Conservation (phyloP, 2,329 filamentous ascomycete species). For the Phyllosticta capitalensis region DNA sequence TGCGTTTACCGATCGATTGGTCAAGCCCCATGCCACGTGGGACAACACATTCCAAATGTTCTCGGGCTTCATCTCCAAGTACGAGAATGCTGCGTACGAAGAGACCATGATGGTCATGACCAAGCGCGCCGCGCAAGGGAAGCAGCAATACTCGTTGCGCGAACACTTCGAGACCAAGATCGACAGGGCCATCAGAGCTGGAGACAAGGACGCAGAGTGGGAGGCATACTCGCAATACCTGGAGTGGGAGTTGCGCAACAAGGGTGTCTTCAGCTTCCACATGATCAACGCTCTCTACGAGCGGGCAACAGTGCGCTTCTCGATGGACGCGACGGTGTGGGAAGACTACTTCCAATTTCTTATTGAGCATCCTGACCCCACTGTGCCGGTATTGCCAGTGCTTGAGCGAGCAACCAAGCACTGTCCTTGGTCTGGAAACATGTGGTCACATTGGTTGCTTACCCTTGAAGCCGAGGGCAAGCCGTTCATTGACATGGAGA, state of each 20-base stretch:
- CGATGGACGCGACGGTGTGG: slow-evolving; percentile 68
- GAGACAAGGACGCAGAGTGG: slow-evolving; percentile 49
- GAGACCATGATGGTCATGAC: slow-evolving; percentile 61
- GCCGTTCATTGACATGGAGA: slow-evolving; percentile 71
- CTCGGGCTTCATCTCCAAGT: slow-evolving; percentile 63
- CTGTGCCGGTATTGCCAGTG: slow-evolving; percentile 53
- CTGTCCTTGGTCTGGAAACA: slow-evolving; percentile 81
- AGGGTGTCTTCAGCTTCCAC: slow-evolving; percentile 42
- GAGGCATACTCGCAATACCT: slow-evolving; percentile 58
- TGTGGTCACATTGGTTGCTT: slow-evolving; percentile 86
- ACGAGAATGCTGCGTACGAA: slow-evolving; percentile 64
- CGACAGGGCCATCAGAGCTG: slow-evolving; percentile 46
- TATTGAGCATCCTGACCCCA: slow-evolving; percentile 41
- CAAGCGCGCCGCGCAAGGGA: slow-evolving; percentile 52
- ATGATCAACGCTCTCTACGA: slow-evolving; percentile 60
- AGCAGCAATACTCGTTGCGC: slow-evolving; percentile 53
- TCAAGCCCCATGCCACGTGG: slow-evolving; percentile 65
- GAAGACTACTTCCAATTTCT: slow-evolving; percentile 74
- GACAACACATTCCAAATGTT: slow-evolving; percentile 65
- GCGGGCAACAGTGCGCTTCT: slow-evolving; percentile 64
- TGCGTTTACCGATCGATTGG: slow-evolving; percentile 61
- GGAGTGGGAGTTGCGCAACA: slow-evolving; percentile 69
- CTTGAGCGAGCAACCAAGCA: slow-evolving; percentile 77
- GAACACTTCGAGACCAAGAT: slow-evolving; percentile 61
- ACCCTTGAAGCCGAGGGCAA: slow-evolving; percentile 70